Percentiles rank a stretch among this genome's conserved stretches.
Conservation (phyloP, 257 asterid genomes). For the Nicotiana sylvestris region DNA sequence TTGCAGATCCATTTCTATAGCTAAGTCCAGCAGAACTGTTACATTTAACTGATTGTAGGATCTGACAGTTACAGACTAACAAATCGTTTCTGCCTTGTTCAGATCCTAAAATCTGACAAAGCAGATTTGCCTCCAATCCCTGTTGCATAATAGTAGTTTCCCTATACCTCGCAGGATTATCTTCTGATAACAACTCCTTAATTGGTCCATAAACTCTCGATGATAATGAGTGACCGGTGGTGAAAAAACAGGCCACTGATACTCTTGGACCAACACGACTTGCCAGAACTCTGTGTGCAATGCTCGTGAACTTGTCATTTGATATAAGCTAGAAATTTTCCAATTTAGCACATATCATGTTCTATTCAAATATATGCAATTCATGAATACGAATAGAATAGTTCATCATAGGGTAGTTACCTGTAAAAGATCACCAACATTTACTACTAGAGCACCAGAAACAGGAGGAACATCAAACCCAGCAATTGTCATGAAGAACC, state of each 20-base stretch:
- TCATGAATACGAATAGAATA: background rate
- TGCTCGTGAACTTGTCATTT: conserved; percentile 20
- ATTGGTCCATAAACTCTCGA: conserved; percentile 10
- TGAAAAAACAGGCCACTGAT: conserved; percentile 19
- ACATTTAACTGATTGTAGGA: background rate
- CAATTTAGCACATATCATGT: background rate
- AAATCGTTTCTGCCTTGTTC: background rate
- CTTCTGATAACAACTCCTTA: conserved; percentile 11
- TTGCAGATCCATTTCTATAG: background rate
- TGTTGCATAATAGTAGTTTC: conserved; percentile 1
- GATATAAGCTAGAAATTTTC: conserved; percentile 5
- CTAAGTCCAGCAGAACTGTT: background rate
- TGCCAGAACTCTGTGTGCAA: conserved; percentile 19
- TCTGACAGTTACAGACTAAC: background rate
- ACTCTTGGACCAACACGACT: conserved; percentile 12
- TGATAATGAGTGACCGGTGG: conserved; percentile 9
- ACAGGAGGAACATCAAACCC: conserved; percentile 16
- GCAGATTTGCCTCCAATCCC: conserved; percentile 9
- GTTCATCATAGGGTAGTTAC: background rate
- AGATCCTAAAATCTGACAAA: conserved; percentile 9
- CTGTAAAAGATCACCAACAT: conserved; percentile 23
- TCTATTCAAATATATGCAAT: background rate
- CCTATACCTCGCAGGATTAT: conserved; percentile 8
- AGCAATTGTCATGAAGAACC: conserved; percentile 13
- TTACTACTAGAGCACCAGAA: conserved; percentile 15